A percentile compares a stretch with the other conserved stretches of the same genome.
These are phyloP conservation scores for Sesbania bispinosa DNA, from an alignment of 306 rosid genomes.

Conservation along the genomic window DNA sequence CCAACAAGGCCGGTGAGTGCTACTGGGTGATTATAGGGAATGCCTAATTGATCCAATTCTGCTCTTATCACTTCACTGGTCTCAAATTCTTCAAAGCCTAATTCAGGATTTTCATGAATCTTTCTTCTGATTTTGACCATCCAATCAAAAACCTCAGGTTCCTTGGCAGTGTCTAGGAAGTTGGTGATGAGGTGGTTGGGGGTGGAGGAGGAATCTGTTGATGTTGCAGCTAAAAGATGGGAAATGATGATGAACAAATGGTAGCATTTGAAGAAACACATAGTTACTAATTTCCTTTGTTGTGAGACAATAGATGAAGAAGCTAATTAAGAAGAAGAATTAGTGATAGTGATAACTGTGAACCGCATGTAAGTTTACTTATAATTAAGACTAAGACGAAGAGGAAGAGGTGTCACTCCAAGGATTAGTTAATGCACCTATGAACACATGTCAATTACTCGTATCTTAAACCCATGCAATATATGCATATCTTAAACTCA, in stretches of 20 bases:
- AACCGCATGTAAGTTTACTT: no score
- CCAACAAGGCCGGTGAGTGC: conserved; percentile 68
- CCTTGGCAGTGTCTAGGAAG: conserved; percentile 46
- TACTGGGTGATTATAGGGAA: neutral
- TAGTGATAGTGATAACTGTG: no score
- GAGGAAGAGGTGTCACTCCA: no score
- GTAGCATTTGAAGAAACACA: conserved; percentile 36
- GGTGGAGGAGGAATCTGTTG: neutral
- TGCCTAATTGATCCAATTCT: neutral
- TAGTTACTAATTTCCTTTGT: neutral
- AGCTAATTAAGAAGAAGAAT: no score
- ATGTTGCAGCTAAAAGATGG: conserved; percentile 19
- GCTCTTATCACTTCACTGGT: conserved; percentile 1
- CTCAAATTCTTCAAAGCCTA: neutral
- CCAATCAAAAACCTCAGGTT: neutral
- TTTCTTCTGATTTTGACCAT: conserved; percentile 12
- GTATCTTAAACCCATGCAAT: no score
- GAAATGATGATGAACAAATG: conserved; percentile 25
- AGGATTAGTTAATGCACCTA: no score
- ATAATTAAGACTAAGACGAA: no score
- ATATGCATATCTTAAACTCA: no score
- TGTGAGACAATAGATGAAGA: neutral
- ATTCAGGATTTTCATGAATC: conserved; percentile 1
- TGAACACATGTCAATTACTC: no score
- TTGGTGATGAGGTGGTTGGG: neutral